Conservation (phyloP, 164 flowering plant species). For the Dillenia turbinata region DNA sequence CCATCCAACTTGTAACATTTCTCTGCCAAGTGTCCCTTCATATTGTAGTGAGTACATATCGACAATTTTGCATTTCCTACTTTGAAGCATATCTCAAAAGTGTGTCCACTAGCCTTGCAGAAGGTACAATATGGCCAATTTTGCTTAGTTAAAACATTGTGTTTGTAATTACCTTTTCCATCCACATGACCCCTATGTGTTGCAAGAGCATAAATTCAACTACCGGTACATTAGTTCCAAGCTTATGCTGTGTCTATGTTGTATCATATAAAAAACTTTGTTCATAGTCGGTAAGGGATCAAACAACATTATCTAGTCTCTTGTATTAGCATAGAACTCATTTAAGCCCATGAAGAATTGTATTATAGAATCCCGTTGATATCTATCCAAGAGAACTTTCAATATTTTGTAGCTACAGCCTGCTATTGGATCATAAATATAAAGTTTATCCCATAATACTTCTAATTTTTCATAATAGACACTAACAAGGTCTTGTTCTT, state of each 20-base stretch:
- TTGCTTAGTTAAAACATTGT: not conserved
- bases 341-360: not conserved
- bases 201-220: not conserved
- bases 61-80: not conserved
- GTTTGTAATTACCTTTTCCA: not conserved
- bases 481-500: not conserved
- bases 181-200: not conserved
- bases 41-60: not conserved
- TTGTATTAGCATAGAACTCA: not conserved
- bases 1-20: not conserved
- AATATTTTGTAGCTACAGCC: not conserved
- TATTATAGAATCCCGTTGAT: not conserved
- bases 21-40: not conserved
- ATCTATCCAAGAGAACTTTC: not conserved
- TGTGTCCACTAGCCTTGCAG: not conserved
- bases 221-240: not conserved
- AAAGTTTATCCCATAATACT: not conserved
- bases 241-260: not conserved
- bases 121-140: not conserved
- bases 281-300: not conserved
- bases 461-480: not conserved
- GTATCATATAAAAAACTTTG: not conserved
- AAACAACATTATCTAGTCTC: not conserved
- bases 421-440: not conserved
- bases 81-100: not conserved